phyloP scores from a whole-genome alignment of 306 rosid species.

The Vigna radiata region DNA sequence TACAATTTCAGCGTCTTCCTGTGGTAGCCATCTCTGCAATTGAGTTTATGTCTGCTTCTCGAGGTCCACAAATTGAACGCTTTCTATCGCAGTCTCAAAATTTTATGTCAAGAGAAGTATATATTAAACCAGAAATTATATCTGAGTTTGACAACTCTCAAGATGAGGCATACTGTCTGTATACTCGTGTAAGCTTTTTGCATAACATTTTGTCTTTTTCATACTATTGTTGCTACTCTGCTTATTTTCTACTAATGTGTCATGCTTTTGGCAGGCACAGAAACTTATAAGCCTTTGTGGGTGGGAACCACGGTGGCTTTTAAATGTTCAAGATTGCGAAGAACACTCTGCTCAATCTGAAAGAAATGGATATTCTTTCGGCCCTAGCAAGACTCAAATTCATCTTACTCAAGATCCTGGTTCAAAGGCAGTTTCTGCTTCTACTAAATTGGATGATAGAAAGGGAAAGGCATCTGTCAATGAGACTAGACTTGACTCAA shows the following conservation, averaged over 20 bases:
- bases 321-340: constrained; percentile 93
- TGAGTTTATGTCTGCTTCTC: constrained; percentile 78
- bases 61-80: constrained; percentile 81
- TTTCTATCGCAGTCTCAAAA: constrained; percentile 65
- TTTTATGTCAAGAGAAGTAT: constrained; percentile 67
- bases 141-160: constrained; percentile 77
- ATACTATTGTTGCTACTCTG: constrained; percentile 29
- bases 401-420: constrained; percentile 74
- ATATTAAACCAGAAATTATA: constrained; percentile 68
- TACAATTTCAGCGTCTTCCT: constrained; percentile 85
- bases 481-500: constrained; percentile 76
- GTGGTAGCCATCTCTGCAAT: constrained; percentile 79
- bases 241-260: constrained; percentile 40
- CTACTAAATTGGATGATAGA: constrained; percentile 76
- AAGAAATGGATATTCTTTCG: constrained; percentile 87
- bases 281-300: constrained; percentile 97
- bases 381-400: constrained; percentile 75
- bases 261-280: constrained; percentile 76
- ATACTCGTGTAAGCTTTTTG: constrained; percentile 71
- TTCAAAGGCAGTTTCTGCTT: constrained; percentile 74
- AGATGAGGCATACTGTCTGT: constrained; percentile 74
- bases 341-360: constrained; percentile 99
- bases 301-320: constrained; percentile 98
- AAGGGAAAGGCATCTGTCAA: constrained; percentile 71
- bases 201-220: constrained; percentile 18